phyloP scores from a whole-genome alignment of 345 rosid species.

The Isatis tinctoria region DNA sequence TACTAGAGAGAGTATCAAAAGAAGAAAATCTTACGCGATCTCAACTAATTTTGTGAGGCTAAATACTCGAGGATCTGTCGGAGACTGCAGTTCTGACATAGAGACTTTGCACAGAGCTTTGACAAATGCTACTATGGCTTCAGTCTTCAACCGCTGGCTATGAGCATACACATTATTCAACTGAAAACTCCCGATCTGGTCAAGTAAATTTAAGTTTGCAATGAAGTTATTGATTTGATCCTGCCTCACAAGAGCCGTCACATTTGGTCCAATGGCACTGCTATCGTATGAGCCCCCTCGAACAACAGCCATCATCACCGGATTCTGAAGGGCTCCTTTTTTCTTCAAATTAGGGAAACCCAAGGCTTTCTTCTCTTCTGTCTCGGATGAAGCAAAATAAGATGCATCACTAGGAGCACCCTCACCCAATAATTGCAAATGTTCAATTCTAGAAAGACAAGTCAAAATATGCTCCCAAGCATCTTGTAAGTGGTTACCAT shows the following conservation, averaged over 20 bases:
- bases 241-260: constrained; percentile 60
- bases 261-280: constrained; percentile 55
- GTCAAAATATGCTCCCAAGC: constrained; percentile 96
- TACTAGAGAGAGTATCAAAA: background rate
- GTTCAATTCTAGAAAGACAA: constrained; percentile 95
- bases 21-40: constrained; percentile 70
- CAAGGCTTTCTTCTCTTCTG: constrained; percentile 63
- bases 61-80: constrained; percentile 98
- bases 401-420: constrained; percentile 93
- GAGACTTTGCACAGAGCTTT: constrained; percentile 95
- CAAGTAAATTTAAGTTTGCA: constrained; percentile 90
- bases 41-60: constrained; percentile 95
- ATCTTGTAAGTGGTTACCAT: constrained; percentile 92
- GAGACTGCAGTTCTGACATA: constrained; percentile 90
- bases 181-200: constrained; percentile 91
- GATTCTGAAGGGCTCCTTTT: constrained; percentile 86
- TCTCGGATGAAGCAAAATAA: constrained; percentile 65
- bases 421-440: constrained; percentile 91
- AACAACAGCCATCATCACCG: constrained; percentile 95
- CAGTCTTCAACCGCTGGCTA: constrained; percentile 91
- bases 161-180: constrained; percentile 93
- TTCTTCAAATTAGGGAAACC: constrained; percentile 68
- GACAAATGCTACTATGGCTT: constrained; percentile 91
- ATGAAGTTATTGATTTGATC: constrained; percentile 77
- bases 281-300: constrained; percentile 98